Percentiles rank a stretch among this genome's conserved stretches.
These are phyloP conservation scores for Helianthus tuberosus DNA, from an alignment of 129 eudicot species.

Conservation along the genomic window DNA sequence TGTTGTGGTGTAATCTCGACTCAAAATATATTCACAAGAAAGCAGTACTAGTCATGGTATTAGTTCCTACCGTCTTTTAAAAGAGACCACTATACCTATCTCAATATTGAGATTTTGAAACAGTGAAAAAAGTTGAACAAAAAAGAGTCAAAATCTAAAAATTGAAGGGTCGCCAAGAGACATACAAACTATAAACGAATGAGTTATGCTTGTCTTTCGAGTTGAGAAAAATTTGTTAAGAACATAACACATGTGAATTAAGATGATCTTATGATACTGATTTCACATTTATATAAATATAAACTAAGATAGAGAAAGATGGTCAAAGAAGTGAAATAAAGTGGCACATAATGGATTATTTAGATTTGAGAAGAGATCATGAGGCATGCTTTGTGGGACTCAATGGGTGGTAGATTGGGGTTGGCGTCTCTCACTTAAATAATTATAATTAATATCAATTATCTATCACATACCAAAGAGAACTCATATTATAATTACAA, in stretches of 20 bases:
- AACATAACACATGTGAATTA: background rate
- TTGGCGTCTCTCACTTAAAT: too few relatives aligned
- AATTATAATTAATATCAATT: too few relatives aligned
- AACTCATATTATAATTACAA: too few relatives aligned
- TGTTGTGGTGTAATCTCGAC: too few relatives aligned
- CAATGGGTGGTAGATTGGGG: constrained; percentile 25
- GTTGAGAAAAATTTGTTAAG: background rate
- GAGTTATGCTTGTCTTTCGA: background rate
- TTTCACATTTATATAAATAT: background rate
- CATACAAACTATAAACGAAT: background rate
- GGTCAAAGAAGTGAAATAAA: constrained; percentile 16
- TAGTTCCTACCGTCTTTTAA: background rate
- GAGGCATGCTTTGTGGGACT: constrained; percentile 42
- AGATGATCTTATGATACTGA: background rate
- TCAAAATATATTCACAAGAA: too few relatives aligned
- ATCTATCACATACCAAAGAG: too few relatives aligned
- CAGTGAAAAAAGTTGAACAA: background rate
- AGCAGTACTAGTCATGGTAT: background rate
- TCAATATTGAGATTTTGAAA: background rate
- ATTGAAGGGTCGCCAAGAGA: too few relatives aligned
- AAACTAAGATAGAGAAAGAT: background rate
- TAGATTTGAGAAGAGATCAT: constrained; percentile 25
- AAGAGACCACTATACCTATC: background rate
- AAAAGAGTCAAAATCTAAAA: background rate
- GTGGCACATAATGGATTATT: constrained; percentile 21